Evolutionary conservation across 805 yeast species (phyloP).

Genomic region (Candida mattraensis): DNA sequence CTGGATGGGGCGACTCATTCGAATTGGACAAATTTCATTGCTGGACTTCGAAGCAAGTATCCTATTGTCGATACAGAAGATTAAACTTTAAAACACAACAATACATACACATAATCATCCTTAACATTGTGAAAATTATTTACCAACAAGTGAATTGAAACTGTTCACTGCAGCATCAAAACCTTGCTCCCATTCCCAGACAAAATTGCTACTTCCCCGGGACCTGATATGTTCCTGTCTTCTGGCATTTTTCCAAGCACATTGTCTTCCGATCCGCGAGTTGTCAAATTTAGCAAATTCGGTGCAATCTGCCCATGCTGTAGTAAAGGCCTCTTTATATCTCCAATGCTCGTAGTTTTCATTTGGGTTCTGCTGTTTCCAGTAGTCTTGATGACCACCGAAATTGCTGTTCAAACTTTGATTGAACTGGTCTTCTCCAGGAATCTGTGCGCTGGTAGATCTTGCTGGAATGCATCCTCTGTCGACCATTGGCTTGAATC

Average conservation of each 20-base stretch:
- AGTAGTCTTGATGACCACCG: slow-evolving; percentile 58
- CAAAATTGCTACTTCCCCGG: slow-evolving; percentile 54
- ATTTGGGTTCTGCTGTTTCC: slow-evolving; percentile 59
- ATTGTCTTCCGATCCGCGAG: slow-evolving; percentile 70
- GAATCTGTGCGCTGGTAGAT: slow-evolving; percentile 27
- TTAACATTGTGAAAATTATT: slow-evolving; percentile 1
- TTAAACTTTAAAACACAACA: slow-evolving; percentile 4
- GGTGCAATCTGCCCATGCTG: slow-evolving; percentile 74
- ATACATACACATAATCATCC: neutral
- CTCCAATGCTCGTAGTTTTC: slow-evolving; percentile 79
- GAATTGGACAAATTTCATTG: slow-evolving; percentile 25
- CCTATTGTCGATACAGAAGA: slow-evolving; percentile 26
- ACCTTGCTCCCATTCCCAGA: slow-evolving; percentile 94
- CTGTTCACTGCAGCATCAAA: slow-evolving; percentile 60
- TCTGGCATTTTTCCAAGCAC: slow-evolving; percentile 68
- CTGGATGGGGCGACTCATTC: slow-evolving; percentile 20
- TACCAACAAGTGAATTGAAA: slow-evolving; percentile 27
- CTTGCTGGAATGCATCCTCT: slow-evolving; percentile 52
- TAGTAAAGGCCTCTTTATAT: slow-evolving; percentile 71
- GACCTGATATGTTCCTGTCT: slow-evolving; percentile 55
- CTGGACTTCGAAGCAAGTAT: slow-evolving; percentile 19
- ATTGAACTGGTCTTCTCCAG: slow-evolving; percentile 43
- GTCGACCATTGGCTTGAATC: slow-evolving; percentile 73
- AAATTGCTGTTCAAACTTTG: slow-evolving; percentile 38
- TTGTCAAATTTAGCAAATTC: slow-evolving; percentile 68